These are phyloP conservation scores for Herpetomonas muscarum DNA, from an alignment of 208 protist species.

Conservation along the genomic window DNA sequence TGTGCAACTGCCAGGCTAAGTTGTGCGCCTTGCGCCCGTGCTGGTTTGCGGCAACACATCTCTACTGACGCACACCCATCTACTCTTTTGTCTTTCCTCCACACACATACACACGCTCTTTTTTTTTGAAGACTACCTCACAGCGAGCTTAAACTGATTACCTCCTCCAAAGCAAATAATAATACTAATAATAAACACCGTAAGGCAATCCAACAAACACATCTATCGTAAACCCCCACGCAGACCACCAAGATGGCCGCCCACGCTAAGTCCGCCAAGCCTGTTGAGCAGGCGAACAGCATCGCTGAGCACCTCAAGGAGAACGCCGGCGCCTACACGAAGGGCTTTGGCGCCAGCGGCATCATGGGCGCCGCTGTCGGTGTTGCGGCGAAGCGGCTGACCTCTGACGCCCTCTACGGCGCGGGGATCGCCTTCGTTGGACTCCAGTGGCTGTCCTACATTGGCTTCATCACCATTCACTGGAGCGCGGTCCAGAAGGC, in stretches of 20 bases:
- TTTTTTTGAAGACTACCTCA: no score
- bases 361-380: conserved; percentile 43
- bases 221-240: background rate
- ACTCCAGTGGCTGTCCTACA: conserved; percentile 50
- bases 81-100: no score
- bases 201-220: background rate
- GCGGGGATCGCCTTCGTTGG: conserved; percentile 43
- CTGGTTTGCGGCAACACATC: no score
- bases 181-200: background rate
- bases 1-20: no score
- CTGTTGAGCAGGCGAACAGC: background rate
- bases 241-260: background rate
- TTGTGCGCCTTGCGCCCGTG: no score
- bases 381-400: conserved; percentile 42
- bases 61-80: no score
- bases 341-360: conserved; percentile 40
- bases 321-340: conserved; percentile 8
- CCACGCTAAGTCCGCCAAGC: conserved; percentile 3
- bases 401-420: conserved; percentile 56
- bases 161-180: no score
- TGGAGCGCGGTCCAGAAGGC: conserved; percentile 47
- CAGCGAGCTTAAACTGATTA: no score
- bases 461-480: conserved; percentile 62
- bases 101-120: no score
- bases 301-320: conserved; percentile 1